Percentiles rank a stretch among this genome's conserved stretches.
These are phyloP conservation scores for Suillus clintonianus DNA, from an alignment of 768 basidiomycete species.

Conservation along the genomic window DNA sequence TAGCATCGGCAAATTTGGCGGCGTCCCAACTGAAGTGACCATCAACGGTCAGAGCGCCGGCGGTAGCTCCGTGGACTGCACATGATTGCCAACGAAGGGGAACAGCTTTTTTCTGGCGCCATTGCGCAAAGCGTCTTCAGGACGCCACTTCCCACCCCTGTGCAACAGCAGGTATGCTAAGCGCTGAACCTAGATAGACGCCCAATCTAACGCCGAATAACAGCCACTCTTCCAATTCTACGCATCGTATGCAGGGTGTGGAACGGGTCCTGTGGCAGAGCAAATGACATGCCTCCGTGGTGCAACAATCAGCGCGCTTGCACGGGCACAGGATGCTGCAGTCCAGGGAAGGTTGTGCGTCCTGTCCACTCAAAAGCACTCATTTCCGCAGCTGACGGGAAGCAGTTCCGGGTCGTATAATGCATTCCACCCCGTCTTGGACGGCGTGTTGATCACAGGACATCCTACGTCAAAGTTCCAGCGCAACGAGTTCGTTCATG, in stretches of 20 bases:
- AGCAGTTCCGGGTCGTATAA: conserved; percentile 45
- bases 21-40: conserved; percentile 41
- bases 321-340: conserved; percentile 55
- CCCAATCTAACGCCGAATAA: not conserved
- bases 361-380: not conserved
- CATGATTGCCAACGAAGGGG: conserved; percentile 44
- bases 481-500: conserved; percentile 45
- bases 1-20: conserved; percentile 40
- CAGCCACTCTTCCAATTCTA: conserved; percentile 58
- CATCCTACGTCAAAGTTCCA: conserved; percentile 49
- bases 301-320: conserved; percentile 51
- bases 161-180: conserved; percentile 50
- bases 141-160: conserved; percentile 49
- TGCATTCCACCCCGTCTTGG: conserved; percentile 54
- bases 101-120: conserved; percentile 49
- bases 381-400: conserved; percentile 4
- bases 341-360: conserved; percentile 43
- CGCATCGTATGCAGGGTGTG: conserved; percentile 52
- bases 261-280: conserved; percentile 30
- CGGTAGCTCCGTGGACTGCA: conserved; percentile 58
- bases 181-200: conserved; percentile 1
- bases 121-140: conserved; percentile 67
- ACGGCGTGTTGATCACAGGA: conserved; percentile 52
- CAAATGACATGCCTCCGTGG: conserved; percentile 50
- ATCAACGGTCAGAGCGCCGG: conserved; percentile 67